A percentile compares a stretch with the other conserved stretches of the same genome.
Conservation (phyloP, 768 basidiomycete genomes). For the Podaxis sp. region DNA sequence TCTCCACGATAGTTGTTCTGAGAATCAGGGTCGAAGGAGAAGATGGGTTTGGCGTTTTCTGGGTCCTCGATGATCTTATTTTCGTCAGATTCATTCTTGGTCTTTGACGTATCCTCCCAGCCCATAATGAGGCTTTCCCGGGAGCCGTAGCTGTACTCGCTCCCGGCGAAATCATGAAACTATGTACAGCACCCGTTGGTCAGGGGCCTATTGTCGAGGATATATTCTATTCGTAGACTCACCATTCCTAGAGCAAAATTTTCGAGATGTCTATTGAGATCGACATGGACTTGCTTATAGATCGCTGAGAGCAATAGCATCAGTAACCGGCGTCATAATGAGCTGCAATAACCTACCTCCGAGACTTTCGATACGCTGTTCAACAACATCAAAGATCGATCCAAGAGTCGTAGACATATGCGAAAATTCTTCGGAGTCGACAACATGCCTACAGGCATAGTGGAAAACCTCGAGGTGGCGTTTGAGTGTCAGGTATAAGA, state of each 20-base stretch:
- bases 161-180: conserved; percentile 8
- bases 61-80: background rate
- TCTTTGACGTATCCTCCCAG: background rate
- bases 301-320: conserved; percentile 23
- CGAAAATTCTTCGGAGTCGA: conserved; percentile 33
- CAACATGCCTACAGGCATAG: conserved; percentile 34
- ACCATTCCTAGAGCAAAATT: conserved; percentile 41
- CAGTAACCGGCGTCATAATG: background rate
- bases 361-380: conserved; percentile 32
- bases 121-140: conserved; percentile 4
- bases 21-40: background rate
- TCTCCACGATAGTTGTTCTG: background rate
- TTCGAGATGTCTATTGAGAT: conserved; percentile 33
- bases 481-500: conserved; percentile 21
- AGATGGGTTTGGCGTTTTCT: conserved; percentile 4
- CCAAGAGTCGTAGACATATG: conserved; percentile 30
- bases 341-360: conserved; percentile 25
- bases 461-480: conserved; percentile 22
- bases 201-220: background rate
- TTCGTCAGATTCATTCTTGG: conserved; percentile 4
- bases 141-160: background rate
- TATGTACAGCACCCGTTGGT: background rate
- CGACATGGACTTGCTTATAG: conserved; percentile 36
- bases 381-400: conserved; percentile 29
- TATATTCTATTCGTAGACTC: background rate